phyloP scores from a whole-genome alignment of 176 grass and related monocot species.

The Carex cristatella region DNA sequence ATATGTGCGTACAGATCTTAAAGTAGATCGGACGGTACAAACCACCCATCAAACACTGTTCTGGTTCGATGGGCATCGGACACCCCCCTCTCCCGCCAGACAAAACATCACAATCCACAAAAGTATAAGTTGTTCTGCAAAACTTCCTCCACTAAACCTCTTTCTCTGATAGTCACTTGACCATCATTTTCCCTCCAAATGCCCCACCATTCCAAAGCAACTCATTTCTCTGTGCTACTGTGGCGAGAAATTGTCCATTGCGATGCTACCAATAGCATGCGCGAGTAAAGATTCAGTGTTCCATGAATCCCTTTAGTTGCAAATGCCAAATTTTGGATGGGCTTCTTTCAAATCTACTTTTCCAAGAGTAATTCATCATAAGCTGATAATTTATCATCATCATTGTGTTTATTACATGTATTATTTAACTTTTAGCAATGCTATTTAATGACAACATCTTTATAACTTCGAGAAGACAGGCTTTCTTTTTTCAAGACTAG shows the following conservation, averaged over 20 bases:
- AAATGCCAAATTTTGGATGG: background rate
- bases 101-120: too few relatives aligned
- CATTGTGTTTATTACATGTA: background rate
- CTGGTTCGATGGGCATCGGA: too few relatives aligned
- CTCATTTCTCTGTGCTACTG: background rate
- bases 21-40: too few relatives aligned
- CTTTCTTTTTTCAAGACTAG: conserved; percentile 59
- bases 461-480: conserved; percentile 78
- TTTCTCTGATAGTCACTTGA: background rate
- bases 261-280: background rate
- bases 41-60: too few relatives aligned
- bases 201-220: background rate
- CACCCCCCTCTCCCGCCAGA: too few relatives aligned
- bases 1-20: too few relatives aligned
- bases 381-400: background rate
- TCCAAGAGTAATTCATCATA: background rate
- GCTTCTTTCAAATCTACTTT: background rate
- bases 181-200: background rate
- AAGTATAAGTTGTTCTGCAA: background rate
- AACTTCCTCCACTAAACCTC: background rate
- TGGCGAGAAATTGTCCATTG: background rate
- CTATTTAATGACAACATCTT: background rate
- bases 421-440: background rate
- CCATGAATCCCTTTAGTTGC: background rate
- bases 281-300: background rate